phyloP scores from a whole-genome alignment of 2,329 filamentous ascomycete species.

The Exophiala calicioides region DNA sequence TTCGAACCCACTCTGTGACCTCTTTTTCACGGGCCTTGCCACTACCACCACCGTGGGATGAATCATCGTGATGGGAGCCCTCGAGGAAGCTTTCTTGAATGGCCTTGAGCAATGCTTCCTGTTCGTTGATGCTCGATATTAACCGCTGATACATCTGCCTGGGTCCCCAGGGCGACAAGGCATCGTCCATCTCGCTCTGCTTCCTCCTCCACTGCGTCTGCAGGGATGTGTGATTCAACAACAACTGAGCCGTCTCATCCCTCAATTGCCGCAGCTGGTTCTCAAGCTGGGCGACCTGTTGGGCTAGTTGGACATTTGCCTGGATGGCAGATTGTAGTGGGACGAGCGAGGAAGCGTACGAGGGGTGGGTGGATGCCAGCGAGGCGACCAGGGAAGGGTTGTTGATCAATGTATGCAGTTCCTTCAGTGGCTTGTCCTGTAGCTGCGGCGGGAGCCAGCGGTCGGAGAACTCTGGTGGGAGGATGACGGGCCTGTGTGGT shows the following conservation, averaged over 20 bases:
- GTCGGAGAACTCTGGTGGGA: constrained; percentile 23
- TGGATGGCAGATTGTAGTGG: constrained; percentile 66
- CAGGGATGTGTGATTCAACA: constrained; percentile 79
- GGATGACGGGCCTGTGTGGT: constrained; percentile 33
- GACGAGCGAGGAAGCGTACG: constrained; percentile 65
- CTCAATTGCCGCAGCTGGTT: constrained; percentile 57
- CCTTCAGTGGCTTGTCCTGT: constrained; percentile 26
- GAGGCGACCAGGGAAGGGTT: constrained; percentile 68
- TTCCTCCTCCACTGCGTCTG: constrained; percentile 92
- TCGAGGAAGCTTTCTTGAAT: constrained; percentile 94
- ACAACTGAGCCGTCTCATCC: constrained; percentile 72
- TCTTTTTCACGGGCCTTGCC: constrained; percentile 73
- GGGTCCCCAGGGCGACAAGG: constrained; percentile 80
- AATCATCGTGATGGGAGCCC: constrained; percentile 42
- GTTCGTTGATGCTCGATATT: constrained; percentile 74
- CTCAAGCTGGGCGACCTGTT: constrained; percentile 44
- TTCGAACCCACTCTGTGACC: constrained; percentile 77
- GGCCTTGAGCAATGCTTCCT: constrained; percentile 75
- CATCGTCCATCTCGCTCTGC: constrained; percentile 84
- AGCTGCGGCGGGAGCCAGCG: constrained; percentile 25
- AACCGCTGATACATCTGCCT: constrained; percentile 83
- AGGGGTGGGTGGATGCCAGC: constrained; percentile 75
- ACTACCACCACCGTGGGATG: constrained; percentile 44
- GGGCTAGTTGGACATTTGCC: constrained; percentile 71
- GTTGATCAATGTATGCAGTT: constrained; percentile 76